Conservation (phyloP, 2,329 filamentous ascomycete species). For the Fusarium longipes region DNA sequence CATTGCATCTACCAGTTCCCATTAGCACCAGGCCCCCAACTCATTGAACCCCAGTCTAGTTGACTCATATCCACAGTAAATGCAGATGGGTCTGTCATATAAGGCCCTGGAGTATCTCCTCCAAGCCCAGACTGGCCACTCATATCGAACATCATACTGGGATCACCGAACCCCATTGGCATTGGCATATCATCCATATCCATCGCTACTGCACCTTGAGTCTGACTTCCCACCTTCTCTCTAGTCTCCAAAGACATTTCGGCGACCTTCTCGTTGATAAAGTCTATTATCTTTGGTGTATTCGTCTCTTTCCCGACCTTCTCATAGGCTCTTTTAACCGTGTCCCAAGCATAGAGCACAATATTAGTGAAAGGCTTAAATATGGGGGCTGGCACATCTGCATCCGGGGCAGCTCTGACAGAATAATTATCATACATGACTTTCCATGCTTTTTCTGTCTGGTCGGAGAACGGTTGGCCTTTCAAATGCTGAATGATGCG, state of each 20-base stretch:
- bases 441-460: background rate
- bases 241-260: background rate
- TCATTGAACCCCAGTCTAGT: background rate
- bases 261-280: background rate
- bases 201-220: rapidly evolving
- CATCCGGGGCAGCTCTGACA: background rate
- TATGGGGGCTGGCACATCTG: background rate
- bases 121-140: background rate
- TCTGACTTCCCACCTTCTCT: rapidly evolving
- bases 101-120: rapidly evolving
- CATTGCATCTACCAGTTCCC: background rate
- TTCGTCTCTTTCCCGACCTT: background rate
- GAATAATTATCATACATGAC: constrained; percentile 9
- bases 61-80: background rate
- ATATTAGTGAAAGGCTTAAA: constrained; percentile 10
- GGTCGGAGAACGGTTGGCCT: background rate
- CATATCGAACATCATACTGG: background rate
- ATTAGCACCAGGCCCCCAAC: background rate
- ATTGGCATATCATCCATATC: background rate
- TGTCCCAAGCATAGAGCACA: background rate
- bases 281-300: background rate
- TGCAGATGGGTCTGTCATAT: rapidly evolving
- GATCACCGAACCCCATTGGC: background rate
- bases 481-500: constrained; percentile 53
- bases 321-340: background rate